These are phyloP conservation scores for Chaetomiaceae sp. DNA, from an alignment of 2,329 filamentous ascomycete genomes.

Conservation along the genomic window DNA sequence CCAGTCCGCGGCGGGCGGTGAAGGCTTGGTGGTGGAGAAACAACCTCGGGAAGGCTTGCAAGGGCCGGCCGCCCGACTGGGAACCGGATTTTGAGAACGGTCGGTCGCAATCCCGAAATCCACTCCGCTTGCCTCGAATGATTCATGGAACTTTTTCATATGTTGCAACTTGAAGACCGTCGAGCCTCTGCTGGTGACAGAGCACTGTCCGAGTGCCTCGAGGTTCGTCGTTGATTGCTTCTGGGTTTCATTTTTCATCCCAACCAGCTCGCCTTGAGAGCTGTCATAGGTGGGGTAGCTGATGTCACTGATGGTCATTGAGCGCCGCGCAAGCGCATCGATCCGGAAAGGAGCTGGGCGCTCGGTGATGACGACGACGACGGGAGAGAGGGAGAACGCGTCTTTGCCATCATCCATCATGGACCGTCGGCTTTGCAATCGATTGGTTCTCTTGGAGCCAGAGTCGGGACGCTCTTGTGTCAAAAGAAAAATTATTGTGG, in stretches of 20 bases:
- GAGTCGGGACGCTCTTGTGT: conserved; percentile 5
- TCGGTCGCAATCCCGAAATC: no score
- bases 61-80: not conserved
- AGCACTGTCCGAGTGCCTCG: no score
- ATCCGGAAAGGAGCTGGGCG: not conserved
- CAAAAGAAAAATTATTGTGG: conserved; percentile 17
- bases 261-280: not conserved
- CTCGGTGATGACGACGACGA: conserved; percentile 10
- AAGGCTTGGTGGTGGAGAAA: conserved; percentile 6
- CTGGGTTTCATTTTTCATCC: not conserved
- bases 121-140: no score
- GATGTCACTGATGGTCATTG: conserved; percentile 12
- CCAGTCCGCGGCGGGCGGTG: conserved; percentile 9
- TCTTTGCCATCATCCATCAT: not conserved
- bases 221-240: no score
- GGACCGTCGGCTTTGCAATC: not conserved
- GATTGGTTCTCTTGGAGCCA: conserved; percentile 1
- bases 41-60: conserved; percentile 4
- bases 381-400: not conserved
- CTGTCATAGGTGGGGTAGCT: conserved; percentile 2
- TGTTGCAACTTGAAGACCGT: no score
- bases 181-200: no score
- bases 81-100: no score
- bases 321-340: not conserved
- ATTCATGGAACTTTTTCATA: no score